Conservation (phyloP, 2,329 filamentous ascomycete species). For the Exserohilum rostratum region DNA sequence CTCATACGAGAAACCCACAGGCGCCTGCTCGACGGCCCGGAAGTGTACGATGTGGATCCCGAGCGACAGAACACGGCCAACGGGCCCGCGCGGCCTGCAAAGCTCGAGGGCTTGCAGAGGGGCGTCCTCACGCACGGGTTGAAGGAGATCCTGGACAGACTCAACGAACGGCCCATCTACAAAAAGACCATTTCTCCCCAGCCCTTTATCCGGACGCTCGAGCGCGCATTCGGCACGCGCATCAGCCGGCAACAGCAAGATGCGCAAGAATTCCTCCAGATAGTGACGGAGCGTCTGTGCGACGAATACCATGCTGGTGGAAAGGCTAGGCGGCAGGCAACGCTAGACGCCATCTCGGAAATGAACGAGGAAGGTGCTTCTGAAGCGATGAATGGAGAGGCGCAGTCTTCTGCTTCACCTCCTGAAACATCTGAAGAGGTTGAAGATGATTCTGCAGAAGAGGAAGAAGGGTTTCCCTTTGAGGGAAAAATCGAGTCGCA, state of each 20-base stretch:
- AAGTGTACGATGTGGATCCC: slow-evolving; percentile 72
- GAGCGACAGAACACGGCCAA: slow-evolving; percentile 52
- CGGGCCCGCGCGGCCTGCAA: slow-evolving; percentile 52
- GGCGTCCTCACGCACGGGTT: slow-evolving; percentile 84
- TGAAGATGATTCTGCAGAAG: slow-evolving; percentile 18
- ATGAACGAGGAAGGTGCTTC: slow-evolving; percentile 25
- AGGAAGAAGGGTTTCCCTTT: slow-evolving; percentile 82
- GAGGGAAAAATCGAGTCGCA: slow-evolving; percentile 94
- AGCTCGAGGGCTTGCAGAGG: slow-evolving; percentile 69
- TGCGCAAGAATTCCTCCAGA: slow-evolving; percentile 94
- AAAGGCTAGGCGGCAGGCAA: slow-evolving; percentile 69
- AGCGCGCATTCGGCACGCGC: slow-evolving; percentile 83
- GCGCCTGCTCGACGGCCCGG: slow-evolving; percentile 76
- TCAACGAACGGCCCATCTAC: slow-evolving; percentile 93
- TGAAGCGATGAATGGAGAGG: slow-evolving; percentile 31
- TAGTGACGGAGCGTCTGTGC: slow-evolving; percentile 87
- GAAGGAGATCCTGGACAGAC: slow-evolving; percentile 87
- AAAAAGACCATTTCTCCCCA: slow-evolving; percentile 90
- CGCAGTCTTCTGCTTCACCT: slow-evolving; percentile 28
- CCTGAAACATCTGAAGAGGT: slow-evolving; percentile 39
- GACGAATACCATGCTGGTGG: slow-evolving; percentile 92
- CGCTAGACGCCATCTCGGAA: slow-evolving; percentile 29
- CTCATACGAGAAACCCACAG: slow-evolving; percentile 90
- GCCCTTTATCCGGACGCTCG: slow-evolving; percentile 82
- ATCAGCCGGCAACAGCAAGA: slow-evolving; percentile 97